These are phyloP conservation scores for Gentiana macrophylla DNA, from an alignment of 257 asterid species.

Conservation along the genomic window DNA sequence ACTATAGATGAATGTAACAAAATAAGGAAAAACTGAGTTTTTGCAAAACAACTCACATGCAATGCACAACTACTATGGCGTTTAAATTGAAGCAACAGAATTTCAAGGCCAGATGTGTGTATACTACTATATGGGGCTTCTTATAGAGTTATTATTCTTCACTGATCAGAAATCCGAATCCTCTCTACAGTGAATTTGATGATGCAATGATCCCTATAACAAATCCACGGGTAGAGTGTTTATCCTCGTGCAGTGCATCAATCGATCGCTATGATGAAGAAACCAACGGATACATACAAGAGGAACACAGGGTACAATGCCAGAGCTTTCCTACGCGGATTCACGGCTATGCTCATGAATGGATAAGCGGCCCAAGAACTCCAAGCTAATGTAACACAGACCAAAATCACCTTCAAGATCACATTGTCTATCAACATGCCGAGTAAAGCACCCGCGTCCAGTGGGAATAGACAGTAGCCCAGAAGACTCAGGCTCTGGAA, in stretches of 20 bases:
- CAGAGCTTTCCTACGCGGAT: slow-evolving; percentile 83
- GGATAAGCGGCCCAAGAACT: slow-evolving; percentile 99
- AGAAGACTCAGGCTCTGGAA: slow-evolving; percentile 93
- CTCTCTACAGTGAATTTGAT: too few relatives aligned
- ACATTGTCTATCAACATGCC: slow-evolving; percentile 78
- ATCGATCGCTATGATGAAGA: slow-evolving; percentile 84
- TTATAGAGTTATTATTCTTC: too few relatives aligned
- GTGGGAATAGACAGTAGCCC: slow-evolving; percentile 88
- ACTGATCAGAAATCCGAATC: too few relatives aligned
- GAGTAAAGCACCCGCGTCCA: slow-evolving; percentile 72
- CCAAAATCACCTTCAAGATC: slow-evolving; percentile 66
- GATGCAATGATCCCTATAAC: too few relatives aligned
- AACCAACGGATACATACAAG: slow-evolving; percentile 90
- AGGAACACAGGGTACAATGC: slow-evolving; percentile 88
- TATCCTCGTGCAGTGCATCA: slow-evolving; percentile 19
- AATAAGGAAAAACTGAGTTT: too few relatives aligned
- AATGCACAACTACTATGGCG: too few relatives aligned
- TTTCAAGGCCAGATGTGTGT: too few relatives aligned
- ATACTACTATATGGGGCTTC: too few relatives aligned
- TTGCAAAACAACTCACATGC: too few relatives aligned
- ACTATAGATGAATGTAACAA: too few relatives aligned
- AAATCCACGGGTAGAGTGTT: neutral
- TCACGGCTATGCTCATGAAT: slow-evolving; percentile 87
- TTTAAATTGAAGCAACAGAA: too few relatives aligned
- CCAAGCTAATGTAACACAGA: slow-evolving; percentile 74